Evolutionary conservation across 2,329 filamentous ascomycete genomes (phyloP), one percentile per base, ranked within the genome.

Genomic region (Venturia aucupariae): DNA sequence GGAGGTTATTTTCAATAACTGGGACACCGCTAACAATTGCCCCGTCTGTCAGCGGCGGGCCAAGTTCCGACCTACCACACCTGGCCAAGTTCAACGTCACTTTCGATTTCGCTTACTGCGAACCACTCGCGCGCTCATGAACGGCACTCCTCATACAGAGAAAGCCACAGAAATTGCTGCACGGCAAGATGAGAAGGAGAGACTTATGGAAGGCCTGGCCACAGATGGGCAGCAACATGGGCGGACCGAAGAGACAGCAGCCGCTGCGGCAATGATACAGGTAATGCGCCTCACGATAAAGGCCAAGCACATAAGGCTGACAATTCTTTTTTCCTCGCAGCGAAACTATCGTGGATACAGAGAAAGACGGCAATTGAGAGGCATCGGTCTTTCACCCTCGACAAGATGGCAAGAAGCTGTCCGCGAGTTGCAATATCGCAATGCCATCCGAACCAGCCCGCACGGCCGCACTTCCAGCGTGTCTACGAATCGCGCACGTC

Each of bases 321-420:
- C 51, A 13, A 35, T 13, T 32, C 39, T n/a, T n/a, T n/a, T n/a
- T n/a, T 60, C 7, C 7, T 35, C 7, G 3, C 61, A 90, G 78
- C 85, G 87, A 68, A 88, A 86, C 32, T 95, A 92, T 72, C 82
- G 91, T 41, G 90, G 90, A 6, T 90, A 95, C 74, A 82, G 89
- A 63, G 82, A 84, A 60, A 82, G 90, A 54, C 79, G 90, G 60
- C 86, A 90, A 73, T 79, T 94, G 69, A 75, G 83, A 48, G 90
- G 90, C 0, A 79, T 88, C 68, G 83, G 83, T 1, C 73, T 95
- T 41, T 83, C 89, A 73, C 82, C 89, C n/a, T 84, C 81, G 38
- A 86, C 86, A 38, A 79, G 89, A 69, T 92, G 89, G 88, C 78
- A 84, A 13, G 85, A 90, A 70, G 87, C 62, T 13, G 30, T 63